Base-by-base conservation (phyloP, 2,329 filamentous ascomycete genomes). In the Penicillium sp. region DNA sequence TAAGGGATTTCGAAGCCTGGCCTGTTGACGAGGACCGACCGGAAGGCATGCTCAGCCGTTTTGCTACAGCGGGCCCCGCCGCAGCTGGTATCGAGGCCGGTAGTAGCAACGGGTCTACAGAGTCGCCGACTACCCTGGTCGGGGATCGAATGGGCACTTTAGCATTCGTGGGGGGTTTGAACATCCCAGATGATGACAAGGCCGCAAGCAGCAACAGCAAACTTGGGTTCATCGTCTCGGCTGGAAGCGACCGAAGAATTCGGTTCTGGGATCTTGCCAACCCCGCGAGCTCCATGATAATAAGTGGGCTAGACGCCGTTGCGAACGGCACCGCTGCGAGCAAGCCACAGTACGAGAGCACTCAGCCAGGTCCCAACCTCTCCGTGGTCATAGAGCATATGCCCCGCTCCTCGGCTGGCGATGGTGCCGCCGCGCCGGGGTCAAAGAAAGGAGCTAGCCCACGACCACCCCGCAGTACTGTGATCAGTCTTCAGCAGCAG, bases 201-300 rank as follows among this genome's bases (percentile, higher is more conserved):
- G 73, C 76, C n/a, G 39, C 51, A 5, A 54, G 22, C 51, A 73
- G 74, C 47, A 74, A 70, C 49, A 84, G 89, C 4, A 88, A 89
- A 58, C 88, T 92, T 68, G 89, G 91, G 0, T 97, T 95, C 72
- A 85, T 97, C 49, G 79, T 99, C 39, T 95, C 92, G 0, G 93
- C 89, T 18, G 94, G 94, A 0, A 90, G 90, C 11, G 95, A 98
- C 75, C 91, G 90, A 77, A 95, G 91, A 75, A 85, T 99, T 18
- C 87, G 95, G 10, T 98, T 96, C 77, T 99, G 95, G 95, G 94
- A 99, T 71, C 82, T 95, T 14, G 82, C 86, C 10, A 87, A 88
- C 10, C 83, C 91, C 10, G 92, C 96, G 70, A 85, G 87, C 59
- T 96, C 91, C 41, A 82, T 84, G 56, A 84, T 97, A 14, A 88